Evolutionary conservation across 2,329 filamentous ascomycete genomes (phyloP).

Genomic region (Alternaria ventricosa): DNA sequence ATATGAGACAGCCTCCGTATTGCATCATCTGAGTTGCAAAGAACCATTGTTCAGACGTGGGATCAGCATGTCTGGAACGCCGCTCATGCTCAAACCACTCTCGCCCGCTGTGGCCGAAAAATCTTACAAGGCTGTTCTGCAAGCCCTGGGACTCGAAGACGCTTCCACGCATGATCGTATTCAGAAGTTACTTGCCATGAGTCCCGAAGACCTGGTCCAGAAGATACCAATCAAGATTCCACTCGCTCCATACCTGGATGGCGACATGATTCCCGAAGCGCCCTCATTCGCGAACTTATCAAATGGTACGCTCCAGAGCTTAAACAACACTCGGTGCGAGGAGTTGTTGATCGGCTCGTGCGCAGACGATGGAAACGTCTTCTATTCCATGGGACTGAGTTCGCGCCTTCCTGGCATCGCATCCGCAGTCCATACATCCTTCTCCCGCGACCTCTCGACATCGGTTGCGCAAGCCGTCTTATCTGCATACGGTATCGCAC

Average conservation of each 20-base stretch:
- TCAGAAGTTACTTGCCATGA: conserved; percentile 45
- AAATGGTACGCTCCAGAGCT: background rate
- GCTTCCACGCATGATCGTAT: conserved; percentile 47
- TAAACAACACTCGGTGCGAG: conserved; percentile 49
- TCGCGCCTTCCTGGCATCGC: conserved; percentile 27
- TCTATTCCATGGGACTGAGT: conserved; percentile 25
- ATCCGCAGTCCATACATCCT: conserved; percentile 32
- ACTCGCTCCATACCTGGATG: conserved; percentile 51
- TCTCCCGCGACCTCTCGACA: conserved; percentile 31
- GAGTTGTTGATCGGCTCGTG: conserved; percentile 55
- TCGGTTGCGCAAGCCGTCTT: conserved; percentile 30
- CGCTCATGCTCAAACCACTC: conserved; percentile 50
- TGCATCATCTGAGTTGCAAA: conserved; percentile 26
- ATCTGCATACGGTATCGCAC: conserved; percentile 47
- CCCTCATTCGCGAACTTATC: conserved; percentile 16
- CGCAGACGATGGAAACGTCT: conserved; percentile 49
- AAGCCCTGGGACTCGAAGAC: conserved; percentile 47
- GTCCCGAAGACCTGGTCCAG: conserved; percentile 47
- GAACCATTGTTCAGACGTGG: conserved; percentile 28
- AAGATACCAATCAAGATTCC: conserved; percentile 47
- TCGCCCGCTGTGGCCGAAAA: conserved; percentile 47
- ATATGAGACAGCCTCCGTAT: conserved; percentile 18
- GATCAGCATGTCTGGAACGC: conserved; percentile 35
- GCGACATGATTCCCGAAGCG: conserved; percentile 45
- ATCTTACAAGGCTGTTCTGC: conserved; percentile 49